Base-by-base conservation (phyloP, 352 stramenopile species). In the Phytopythium kandeliae region DNA sequence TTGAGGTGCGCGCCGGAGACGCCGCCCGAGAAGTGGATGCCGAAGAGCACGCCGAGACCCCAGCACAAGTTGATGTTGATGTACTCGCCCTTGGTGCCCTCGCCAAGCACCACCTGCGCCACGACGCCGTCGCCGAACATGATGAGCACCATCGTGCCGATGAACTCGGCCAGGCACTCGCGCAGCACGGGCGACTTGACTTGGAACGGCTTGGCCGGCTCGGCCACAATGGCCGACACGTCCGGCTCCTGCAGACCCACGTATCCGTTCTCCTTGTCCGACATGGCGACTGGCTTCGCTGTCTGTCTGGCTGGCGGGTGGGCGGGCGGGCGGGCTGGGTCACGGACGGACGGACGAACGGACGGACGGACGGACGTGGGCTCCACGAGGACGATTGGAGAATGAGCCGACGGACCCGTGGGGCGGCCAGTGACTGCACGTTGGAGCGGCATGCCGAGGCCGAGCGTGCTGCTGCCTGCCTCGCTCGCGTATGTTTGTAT, bases 151-250 rank as follows among this genome's bases (percentile, higher is more conserved):
- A 31, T 31, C 4, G 28, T 31, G 26, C 69, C 72, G 17, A 88
- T 60, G 48, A 83, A 85, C 52, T 86, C 77, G 43, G 71, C 74
- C 36, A 86, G 25, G 48, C 77, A 86, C 53, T 88, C 68, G 48
- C 65, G 65, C 22, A 80, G 36, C 34, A 84, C 57, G 31, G 63
- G 45, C 3, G 58, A 69, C 45, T 75, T 73, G 36, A 74, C 48
- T 56, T 68, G 62, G 53, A 62, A 71, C 26, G 61, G 54, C 37
- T 65, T 65, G 37, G 37, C 37, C 3, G 62, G 49, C 28, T 63
- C 41, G 10, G 53, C 31, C 12, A 48, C 48, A 44, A 63, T 28
- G 38, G 19, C 51, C 11, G 26, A 48, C 25, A 70, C 58, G 43
- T 70, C 63, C 12, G 62, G 36, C 36, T 65, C 59, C 46, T 62